Evolutionary conservation across 768 basidiomycete species (phyloP).

Genomic region (Tylopilus felleus): DNA sequence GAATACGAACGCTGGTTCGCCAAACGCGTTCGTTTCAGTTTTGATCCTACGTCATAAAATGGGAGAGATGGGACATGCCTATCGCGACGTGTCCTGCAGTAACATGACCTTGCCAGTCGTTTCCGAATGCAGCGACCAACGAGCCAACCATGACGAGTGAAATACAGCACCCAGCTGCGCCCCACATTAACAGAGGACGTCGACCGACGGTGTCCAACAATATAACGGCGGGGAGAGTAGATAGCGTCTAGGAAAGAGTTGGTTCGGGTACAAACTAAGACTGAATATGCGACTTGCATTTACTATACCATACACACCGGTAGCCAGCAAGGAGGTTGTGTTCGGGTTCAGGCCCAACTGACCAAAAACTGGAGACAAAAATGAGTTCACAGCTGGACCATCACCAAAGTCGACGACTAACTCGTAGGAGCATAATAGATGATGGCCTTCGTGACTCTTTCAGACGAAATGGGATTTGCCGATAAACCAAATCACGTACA

Average conservation of each 20-base stretch:
- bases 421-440: slow-evolving; percentile 28
- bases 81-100: slow-evolving; percentile 28
- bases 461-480: background rate
- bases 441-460: slow-evolving; percentile 20
- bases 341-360: slow-evolving; percentile 39
- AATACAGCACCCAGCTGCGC: slow-evolving; percentile 34
- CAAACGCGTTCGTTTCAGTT: slow-evolving; percentile 1
- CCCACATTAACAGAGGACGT: slow-evolving; percentile 38
- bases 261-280: background rate
- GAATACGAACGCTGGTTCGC: slow-evolving; percentile 34
- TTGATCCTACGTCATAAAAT: slow-evolving; percentile 2
- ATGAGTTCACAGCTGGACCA: slow-evolving; percentile 8
- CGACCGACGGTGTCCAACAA: slow-evolving; percentile 38
- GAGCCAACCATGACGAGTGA: slow-evolving; percentile 29
- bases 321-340: slow-evolving; percentile 41
- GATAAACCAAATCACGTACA: slow-evolving; percentile 13
- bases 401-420: slow-evolving; percentile 2
- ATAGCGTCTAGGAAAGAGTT: slow-evolving; percentile 24
- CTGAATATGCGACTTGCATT: slow-evolving; percentile 16
- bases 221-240: slow-evolving; percentile 37
- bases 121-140: slow-evolving; percentile 27
- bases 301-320: slow-evolving; percentile 39
- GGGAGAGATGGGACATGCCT: slow-evolving; percentile 23
- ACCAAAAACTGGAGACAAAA: slow-evolving; percentile 34
- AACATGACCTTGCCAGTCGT: slow-evolving; percentile 28